Evolutionary conservation across 2,329 filamentous ascomycete species (phyloP).

Genomic region (Chaetomiaceae sp.): DNA sequence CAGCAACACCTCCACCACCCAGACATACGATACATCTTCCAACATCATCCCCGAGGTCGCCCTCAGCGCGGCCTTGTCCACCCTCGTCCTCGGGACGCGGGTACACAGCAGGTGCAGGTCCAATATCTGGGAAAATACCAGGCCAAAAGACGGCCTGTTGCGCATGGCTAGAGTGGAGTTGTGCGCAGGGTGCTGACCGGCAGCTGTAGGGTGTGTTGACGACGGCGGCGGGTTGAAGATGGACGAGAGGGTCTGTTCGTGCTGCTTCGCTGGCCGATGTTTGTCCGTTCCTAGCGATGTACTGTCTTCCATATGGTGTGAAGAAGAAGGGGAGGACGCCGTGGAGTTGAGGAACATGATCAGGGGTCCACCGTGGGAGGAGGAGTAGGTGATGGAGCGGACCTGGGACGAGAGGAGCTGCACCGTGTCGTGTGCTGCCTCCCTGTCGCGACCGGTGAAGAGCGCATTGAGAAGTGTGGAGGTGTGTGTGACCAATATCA

Average conservation of each 20-base stretch:
- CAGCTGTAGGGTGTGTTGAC: background rate
- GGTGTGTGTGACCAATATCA: conserved; percentile 54
- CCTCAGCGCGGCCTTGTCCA: conserved; percentile 31
- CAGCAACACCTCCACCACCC: conserved; percentile 48
- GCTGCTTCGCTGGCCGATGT: conserved; percentile 15
- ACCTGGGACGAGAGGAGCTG: conserved; percentile 44
- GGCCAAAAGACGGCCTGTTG: conserved; percentile 49
- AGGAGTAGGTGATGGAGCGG: conserved; percentile 39
- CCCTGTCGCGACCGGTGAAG: conserved; percentile 45
- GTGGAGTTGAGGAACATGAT: conserved; percentile 54
- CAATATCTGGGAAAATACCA: conserved; percentile 50
- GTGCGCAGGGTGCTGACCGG: background rate
- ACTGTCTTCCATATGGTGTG: background rate
- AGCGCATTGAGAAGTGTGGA: conserved; percentile 47
- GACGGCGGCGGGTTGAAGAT: conserved; percentile 40
- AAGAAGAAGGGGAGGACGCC: conserved; percentile 17
- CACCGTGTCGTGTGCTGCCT: conserved; percentile 45
- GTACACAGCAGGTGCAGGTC: conserved; percentile 52
- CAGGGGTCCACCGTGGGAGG: conserved; percentile 38
- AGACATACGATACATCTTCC: conserved; percentile 32
- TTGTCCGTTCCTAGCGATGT: background rate
- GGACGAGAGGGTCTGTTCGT: conserved; percentile 46
- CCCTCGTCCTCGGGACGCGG: conserved; percentile 36
- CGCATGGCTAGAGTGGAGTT: conserved; percentile 7
- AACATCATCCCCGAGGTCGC: conserved; percentile 3